These are phyloP conservation scores for Zygosaccharomyces sapae DNA, from an alignment of 1,139 yeast genomes.

Conservation along the genomic window DNA sequence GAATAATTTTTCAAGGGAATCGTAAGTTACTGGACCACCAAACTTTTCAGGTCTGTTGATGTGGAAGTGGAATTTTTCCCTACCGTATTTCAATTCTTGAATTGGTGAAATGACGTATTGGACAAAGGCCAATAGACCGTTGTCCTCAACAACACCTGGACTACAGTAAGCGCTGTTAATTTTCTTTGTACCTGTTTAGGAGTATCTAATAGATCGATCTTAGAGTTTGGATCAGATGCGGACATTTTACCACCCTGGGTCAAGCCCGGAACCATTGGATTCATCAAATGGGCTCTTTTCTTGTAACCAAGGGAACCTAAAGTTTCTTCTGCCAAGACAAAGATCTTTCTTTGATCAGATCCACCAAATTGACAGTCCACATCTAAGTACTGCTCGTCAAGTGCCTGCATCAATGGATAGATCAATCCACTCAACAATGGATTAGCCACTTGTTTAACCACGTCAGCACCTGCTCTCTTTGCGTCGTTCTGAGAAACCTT, in stretches of 20 bases:
- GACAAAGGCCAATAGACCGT: conserved; percentile 82
- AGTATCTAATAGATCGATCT: conserved; percentile 86
- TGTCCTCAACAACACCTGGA: conserved; percentile 88
- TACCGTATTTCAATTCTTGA: conserved; percentile 63
- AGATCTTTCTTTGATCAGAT: conserved; percentile 97
- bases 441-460: conserved; percentile 93
- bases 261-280: conserved; percentile 97
- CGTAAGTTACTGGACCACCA: conserved; percentile 84
- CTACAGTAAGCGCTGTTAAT: conserved; percentile 90
- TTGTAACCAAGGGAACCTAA: conserved; percentile 83
- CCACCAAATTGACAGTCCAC: conserved; percentile 98
- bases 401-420: conserved; percentile 97
- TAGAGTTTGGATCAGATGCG: conserved; percentile 97
- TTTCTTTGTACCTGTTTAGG: conserved; percentile 84
- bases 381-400: conserved; percentile 86
- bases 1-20: conserved; percentile 62
- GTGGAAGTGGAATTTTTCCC: conserved; percentile 55
- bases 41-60: conserved; percentile 93
- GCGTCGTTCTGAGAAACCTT: conserved; percentile 90
- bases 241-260: conserved; percentile 98
- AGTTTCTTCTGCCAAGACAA: conserved; percentile 94
- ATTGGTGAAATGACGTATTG: conserved; percentile 84
- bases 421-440: conserved; percentile 91
- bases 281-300: conserved; percentile 98
- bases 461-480: conserved; percentile 99